A percentile compares a stretch with the other conserved stretches of the same genome.
phyloP scores from a whole-genome alignment of 176 grass and related monocot species.

The Phragmites australis region DNA sequence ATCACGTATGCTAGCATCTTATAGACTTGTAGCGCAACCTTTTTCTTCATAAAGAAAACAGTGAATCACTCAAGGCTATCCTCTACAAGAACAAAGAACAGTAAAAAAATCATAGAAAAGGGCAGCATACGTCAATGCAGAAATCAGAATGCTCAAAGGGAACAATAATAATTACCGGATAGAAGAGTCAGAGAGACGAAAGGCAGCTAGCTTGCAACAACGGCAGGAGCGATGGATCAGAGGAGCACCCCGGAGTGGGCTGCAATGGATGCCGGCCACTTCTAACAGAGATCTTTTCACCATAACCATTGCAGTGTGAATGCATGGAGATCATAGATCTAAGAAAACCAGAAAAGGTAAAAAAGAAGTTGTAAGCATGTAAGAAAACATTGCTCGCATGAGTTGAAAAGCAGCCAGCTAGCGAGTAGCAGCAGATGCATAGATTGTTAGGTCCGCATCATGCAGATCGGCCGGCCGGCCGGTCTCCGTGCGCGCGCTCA shows the following conservation, averaged over 20 bases:
- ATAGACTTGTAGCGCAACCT: not conserved
- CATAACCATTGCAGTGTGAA: constrained; percentile 45
- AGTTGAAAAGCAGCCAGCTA: constrained; percentile 26
- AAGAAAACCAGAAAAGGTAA: constrained; percentile 30
- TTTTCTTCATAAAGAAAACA: not conserved
- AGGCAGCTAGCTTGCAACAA: not conserved
- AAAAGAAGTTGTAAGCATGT: not conserved
- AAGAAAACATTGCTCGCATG: constrained; percentile 16
- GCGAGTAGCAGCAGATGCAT: not conserved
- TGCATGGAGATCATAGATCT: constrained; percentile 27
- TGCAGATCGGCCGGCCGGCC: constrained; percentile 15
- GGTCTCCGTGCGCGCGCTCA: constrained; percentile 4
- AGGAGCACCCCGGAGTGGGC: constrained; percentile 23
- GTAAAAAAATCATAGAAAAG: not conserved
- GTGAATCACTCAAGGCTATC: not conserved
- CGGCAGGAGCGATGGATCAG: constrained; percentile 18
- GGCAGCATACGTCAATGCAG: constrained; percentile 24
- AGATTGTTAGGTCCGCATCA: not conserved
- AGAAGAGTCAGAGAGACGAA: constrained; percentile 56
- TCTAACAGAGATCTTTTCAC: constrained; percentile 15
- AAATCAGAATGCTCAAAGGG: not conserved
- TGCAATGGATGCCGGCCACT: constrained; percentile 29
- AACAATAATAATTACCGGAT: constrained; percentile 43
- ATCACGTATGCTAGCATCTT: not conserved
- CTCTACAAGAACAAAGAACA: not conserved